Conservation (phyloP, 23 red algal genomes). For the Chondrus crispus region DNA sequence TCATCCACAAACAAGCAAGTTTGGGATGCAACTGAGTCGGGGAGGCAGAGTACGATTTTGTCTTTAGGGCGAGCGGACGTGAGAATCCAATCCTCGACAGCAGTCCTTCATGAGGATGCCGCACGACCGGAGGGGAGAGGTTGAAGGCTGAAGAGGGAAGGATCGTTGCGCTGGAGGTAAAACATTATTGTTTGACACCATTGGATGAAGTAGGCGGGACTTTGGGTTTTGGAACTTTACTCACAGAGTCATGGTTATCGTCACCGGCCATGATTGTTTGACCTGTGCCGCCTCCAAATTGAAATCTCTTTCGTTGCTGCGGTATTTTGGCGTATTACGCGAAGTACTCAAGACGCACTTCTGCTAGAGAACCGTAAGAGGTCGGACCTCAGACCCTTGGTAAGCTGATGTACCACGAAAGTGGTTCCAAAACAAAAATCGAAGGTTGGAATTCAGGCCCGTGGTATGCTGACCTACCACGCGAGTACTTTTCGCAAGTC, state of each 20-base stretch:
- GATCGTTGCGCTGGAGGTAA: background rate
- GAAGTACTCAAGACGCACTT: no score
- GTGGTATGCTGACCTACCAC: no score
- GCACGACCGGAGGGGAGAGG: background rate
- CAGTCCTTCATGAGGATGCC: background rate
- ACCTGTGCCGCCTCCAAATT: no score
- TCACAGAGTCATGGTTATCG: background rate
- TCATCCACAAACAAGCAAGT: background rate
- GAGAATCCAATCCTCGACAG: background rate
- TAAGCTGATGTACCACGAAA: no score
- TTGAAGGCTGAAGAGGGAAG: background rate
- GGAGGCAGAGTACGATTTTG: background rate
- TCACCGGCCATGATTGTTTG: background rate
- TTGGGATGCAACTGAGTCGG: background rate
- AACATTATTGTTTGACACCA: background rate
- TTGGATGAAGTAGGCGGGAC: background rate
- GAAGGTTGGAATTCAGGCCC: no score
- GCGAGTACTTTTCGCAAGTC: no score
- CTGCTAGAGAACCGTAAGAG: no score
- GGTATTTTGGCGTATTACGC: no score
- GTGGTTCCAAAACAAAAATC: no score
- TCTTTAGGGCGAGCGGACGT: background rate
- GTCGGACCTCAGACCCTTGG: no score
- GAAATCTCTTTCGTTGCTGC: no score
- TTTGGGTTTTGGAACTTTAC: slow-evolving; percentile 7